Evolutionary conservation across 1,284 basidiomycete species (phyloP).

Genomic region (Cryptococcus depauperatus): DNA sequence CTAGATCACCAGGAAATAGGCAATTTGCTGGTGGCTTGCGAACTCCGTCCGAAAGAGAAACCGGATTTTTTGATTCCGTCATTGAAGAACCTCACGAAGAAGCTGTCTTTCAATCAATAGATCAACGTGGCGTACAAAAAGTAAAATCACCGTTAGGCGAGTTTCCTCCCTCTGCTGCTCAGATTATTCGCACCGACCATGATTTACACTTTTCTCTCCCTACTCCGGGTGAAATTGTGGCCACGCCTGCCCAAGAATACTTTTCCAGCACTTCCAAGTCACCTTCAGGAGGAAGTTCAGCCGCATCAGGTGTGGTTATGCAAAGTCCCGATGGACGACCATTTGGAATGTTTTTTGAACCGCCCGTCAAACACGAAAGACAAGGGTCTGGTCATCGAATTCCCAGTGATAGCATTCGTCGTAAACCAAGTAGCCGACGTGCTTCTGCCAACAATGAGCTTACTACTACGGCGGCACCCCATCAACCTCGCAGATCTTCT

Average conservation of each 20-base stretch:
- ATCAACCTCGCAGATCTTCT: conserved; percentile 20
- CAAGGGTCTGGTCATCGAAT: conserved; percentile 18
- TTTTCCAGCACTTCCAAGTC: conserved; percentile 65
- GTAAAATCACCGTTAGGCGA: conserved; percentile 32
- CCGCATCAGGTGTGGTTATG: conserved; percentile 79
- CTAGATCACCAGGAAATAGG: conserved; percentile 55
- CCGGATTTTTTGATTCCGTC: conserved; percentile 37
- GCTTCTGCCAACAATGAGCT: conserved; percentile 14
- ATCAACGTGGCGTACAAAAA: conserved; percentile 6
- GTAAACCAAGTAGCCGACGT: conserved; percentile 17
- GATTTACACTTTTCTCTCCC: conserved; percentile 39
- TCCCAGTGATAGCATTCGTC: conserved; percentile 11
- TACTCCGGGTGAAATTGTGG: conserved; percentile 55
- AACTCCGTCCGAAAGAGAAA: conserved; percentile 20
- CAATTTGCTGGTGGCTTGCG: conserved; percentile 21
- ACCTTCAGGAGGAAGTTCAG: conserved; percentile 64
- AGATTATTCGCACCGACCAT: conserved; percentile 15
- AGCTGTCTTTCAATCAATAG: background rate
- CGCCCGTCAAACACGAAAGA: conserved; percentile 44
- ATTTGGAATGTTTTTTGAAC: conserved; percentile 91
- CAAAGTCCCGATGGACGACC: conserved; percentile 88
- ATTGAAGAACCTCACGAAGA: conserved; percentile 19
- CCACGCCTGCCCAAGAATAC: conserved; percentile 74
- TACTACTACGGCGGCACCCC: conserved; percentile 15
- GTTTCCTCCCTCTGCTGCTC: conserved; percentile 24